Evolutionary conservation across 2,329 filamentous ascomycete species (phyloP), one percentile per base, ranked within the genome.

Genomic region (Colletotrichum eremochloae): DNA sequence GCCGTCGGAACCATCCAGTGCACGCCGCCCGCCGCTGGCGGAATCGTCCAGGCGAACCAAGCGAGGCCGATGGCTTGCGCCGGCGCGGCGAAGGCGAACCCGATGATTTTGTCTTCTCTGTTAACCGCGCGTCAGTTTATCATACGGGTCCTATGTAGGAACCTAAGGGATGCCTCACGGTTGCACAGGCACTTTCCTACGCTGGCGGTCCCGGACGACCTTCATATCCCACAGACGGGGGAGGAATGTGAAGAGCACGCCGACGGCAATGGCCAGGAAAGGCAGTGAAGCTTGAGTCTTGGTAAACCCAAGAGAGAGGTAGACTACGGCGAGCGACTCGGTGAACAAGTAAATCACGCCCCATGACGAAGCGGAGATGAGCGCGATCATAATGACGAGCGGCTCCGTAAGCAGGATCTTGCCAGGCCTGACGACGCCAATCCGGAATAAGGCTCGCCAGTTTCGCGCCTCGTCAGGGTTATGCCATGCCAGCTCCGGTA

Each of bases 321-420:
- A 87, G 4, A 86, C 80, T 0, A 79, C 75, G 1, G 79, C 77
- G 0, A 86, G 75, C 0, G 82, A 80, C 77, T 86, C 84, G 0
- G 84, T 83, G 74, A 86, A 85, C 4, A 86, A 81, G 72, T 87
- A 87, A 36, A 87, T 82, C n/a, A 87, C 77, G 0, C 81, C 84
- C 74, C 83, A 85, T 8, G 82, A 81, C 20, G 83, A 76, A 11
- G 82, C 82, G 11, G 80, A 83, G 74, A 87, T 83, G 31, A 84
- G 77, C 0, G 84, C 79, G 14, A 84, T 79, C 50, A 82, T 76
- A 48, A 83, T 80, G 38, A 87, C 82, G 50, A 87, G 82, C 0
- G 85, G 85, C 64, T 87, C 85, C 2, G 81, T 84, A 74, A 82
- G 80, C 67, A 86, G 81, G 8, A 87, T 79, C 8, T 77, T 77